Evolutionary conservation across 192 early-diverging fungal species (phyloP), one percentile per base, ranked within the genome.

Genomic region (Backusella parvicylindrica): DNA sequence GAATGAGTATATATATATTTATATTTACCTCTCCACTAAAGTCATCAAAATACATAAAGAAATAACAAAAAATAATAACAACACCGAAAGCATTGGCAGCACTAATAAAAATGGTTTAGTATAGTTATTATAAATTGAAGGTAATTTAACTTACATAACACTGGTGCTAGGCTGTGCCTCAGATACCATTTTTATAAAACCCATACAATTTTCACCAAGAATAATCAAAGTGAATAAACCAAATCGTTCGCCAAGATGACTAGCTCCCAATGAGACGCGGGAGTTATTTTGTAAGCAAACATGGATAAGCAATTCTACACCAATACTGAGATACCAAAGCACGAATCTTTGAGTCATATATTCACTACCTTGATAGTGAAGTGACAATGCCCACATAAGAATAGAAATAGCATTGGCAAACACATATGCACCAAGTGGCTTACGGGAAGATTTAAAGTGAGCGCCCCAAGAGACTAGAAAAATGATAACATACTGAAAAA

Each of bases 41-140:
- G 56, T 86, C 83, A 26, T 86, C 85, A 81, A 86, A 86, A 72
- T 84, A 86, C 66, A 86, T 72, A 63, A 86, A 86, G 79, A 84
- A 86, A 47, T 79, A 82, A 26, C 76, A 78, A 73, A 84, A 83
- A 47, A 86, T 82, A 30, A 84, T 73, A 8, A 82, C 78, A 50
- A 86, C 77, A 30, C 81, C 83, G 73, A 86, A 80, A 41, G 84
- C 84, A 74, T 79, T 76, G 66, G 81, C 77, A 11, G 47, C 64
- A 28, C 71, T 77, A 12, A 28, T 21, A 26, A 30, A 37, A 64
- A 41, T 72, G 6, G 36, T 13, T 70, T 43, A 68, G 21, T 30
- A 50, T 28, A 40, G 2, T 65, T 11, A 28, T 21, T 33, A 66
- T 26, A 16, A 60, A 66, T 4, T 21, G 16, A 37, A 30, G 13